Evolutionary conservation across 768 basidiomycete species (phyloP).

Genomic region (Rickenella mellea): DNA sequence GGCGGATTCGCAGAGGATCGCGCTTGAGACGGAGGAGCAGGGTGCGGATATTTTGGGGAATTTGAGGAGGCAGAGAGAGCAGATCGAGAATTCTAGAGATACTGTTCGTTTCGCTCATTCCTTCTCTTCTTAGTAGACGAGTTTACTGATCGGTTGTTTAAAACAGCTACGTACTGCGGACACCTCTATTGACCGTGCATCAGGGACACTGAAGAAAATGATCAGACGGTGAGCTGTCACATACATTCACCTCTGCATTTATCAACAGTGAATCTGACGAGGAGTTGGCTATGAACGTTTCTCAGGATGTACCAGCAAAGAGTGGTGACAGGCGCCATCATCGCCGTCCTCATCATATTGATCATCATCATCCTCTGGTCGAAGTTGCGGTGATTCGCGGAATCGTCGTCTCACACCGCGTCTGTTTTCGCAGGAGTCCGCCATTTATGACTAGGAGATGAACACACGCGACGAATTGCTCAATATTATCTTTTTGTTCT

Average conservation of each 20-base stretch:
- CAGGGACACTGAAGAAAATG: constrained; percentile 91
- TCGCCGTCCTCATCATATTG: constrained; percentile 74
- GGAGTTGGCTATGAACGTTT: constrained; percentile 14
- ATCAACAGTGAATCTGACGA: constrained; percentile 3
- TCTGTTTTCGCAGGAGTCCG: too few relatives aligned
- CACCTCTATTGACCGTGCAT: constrained; percentile 81
- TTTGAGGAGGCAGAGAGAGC: constrained; percentile 80
- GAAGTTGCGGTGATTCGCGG: too few relatives aligned
- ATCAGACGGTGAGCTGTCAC: constrained; percentile 65
- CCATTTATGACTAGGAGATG: too few relatives aligned
- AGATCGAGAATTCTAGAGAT: constrained; percentile 87
- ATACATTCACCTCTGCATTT: background rate
- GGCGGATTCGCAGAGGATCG: constrained; percentile 85
- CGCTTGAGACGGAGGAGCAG: constrained; percentile 92
- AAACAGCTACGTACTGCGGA: constrained; percentile 77
- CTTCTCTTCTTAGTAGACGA: background rate
- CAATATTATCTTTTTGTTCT: too few relatives aligned
- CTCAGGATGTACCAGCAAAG: constrained; percentile 96
- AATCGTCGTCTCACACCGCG: too few relatives aligned
- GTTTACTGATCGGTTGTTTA: background rate
- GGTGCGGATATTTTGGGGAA: constrained; percentile 88
- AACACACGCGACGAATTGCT: too few relatives aligned
- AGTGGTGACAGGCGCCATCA: constrained; percentile 78
- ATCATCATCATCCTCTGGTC: constrained; percentile 76
- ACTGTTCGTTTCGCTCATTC: constrained; percentile 43